A percentile compares a stretch with the other conserved stretches of the same genome.
These are phyloP conservation scores for Ottelia alismoides DNA, from an alignment of 106 monocot species.

Conservation along the genomic window DNA sequence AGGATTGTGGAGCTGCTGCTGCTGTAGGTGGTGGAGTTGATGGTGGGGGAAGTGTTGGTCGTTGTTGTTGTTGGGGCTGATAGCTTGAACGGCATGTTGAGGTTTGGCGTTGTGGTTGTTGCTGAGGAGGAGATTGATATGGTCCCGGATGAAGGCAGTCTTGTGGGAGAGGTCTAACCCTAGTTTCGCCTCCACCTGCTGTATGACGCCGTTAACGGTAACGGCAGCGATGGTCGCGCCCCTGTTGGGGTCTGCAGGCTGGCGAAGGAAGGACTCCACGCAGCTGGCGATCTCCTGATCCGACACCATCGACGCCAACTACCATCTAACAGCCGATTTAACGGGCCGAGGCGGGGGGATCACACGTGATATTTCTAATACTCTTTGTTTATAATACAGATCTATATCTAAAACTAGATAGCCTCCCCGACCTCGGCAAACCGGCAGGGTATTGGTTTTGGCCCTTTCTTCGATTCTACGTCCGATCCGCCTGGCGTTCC, in stretches of 20 bases:
- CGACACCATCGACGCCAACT: slow-evolving; percentile 67
- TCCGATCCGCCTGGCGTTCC: no score
- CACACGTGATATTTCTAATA: no score
- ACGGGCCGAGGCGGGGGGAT: no score
- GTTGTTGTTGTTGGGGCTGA: no score
- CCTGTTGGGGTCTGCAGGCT: slow-evolving; percentile 3
- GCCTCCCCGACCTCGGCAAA: no score
- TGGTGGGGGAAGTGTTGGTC: slow-evolving; percentile 9
- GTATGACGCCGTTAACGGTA: slow-evolving; percentile 47
- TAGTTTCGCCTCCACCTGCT: slow-evolving; percentile 58
- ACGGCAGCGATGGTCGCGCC: slow-evolving; percentile 10
- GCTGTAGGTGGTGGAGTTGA: no score
- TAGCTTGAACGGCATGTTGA: slow-evolving; percentile 14
- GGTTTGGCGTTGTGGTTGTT: slow-evolving; percentile 16
- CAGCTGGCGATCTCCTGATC: slow-evolving; percentile 81
- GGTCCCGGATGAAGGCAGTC: slow-evolving; percentile 63
- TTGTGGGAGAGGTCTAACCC: slow-evolving; percentile 90
- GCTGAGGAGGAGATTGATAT: slow-evolving; percentile 44
- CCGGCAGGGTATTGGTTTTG: no score
- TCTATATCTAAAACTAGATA: no score
- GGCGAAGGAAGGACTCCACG: slow-evolving; percentile 76
- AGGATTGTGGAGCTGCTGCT: no score
- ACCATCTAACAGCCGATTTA: no score
- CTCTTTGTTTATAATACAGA: no score
- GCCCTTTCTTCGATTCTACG: no score